Conservation (phyloP, 1,139 yeast genomes). For the Zygosaccharomyces pseudobailii region DNA sequence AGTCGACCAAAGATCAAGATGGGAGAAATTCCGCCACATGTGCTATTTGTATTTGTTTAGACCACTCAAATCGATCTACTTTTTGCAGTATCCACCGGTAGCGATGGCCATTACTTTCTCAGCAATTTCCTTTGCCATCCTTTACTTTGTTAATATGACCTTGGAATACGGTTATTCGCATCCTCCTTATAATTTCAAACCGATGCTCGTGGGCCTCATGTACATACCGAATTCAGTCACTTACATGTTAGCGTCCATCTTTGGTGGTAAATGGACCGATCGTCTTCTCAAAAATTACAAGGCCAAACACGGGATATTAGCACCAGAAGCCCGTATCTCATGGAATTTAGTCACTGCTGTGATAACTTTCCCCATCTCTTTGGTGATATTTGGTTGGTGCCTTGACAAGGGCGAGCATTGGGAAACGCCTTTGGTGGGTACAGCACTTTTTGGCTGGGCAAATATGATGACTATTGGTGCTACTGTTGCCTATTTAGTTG, state of each 20-base stretch:
- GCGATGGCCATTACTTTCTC: slow-evolving; percentile 59
- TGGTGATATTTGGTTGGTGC: slow-evolving; percentile 80
- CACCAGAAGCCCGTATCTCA: slow-evolving; percentile 76
- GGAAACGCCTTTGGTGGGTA: slow-evolving; percentile 74
- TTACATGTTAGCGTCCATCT: slow-evolving; percentile 64
- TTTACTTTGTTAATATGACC: slow-evolving; percentile 73
- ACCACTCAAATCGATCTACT: slow-evolving; percentile 48
- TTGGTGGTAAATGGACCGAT: slow-evolving; percentile 82
- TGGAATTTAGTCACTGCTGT: slow-evolving; percentile 70
- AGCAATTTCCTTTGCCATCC: slow-evolving; percentile 60
- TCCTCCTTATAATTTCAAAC: slow-evolving; percentile 63
- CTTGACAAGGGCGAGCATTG: slow-evolving; percentile 61
- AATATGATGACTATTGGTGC: slow-evolving; percentile 83
- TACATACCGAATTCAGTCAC: slow-evolving; percentile 83
- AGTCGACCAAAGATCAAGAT: slow-evolving; percentile 11
- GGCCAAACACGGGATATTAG: slow-evolving; percentile 56
- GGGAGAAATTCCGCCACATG: slow-evolving; percentile 23
- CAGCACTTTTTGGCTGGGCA: slow-evolving; percentile 76
- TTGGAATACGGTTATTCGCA: slow-evolving; percentile 58
- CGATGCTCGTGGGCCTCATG: slow-evolving; percentile 65
- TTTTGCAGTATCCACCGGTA: slow-evolving; percentile 70
- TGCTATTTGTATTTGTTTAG: slow-evolving; percentile 42
- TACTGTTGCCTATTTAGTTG: slow-evolving; percentile 76
- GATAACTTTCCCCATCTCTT: slow-evolving; percentile 54
- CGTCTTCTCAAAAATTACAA: slow-evolving; percentile 51